Base-by-base conservation (phyloP, 352 stramenopile genomes). In the Phytopythium cucurbitacearum region DNA sequence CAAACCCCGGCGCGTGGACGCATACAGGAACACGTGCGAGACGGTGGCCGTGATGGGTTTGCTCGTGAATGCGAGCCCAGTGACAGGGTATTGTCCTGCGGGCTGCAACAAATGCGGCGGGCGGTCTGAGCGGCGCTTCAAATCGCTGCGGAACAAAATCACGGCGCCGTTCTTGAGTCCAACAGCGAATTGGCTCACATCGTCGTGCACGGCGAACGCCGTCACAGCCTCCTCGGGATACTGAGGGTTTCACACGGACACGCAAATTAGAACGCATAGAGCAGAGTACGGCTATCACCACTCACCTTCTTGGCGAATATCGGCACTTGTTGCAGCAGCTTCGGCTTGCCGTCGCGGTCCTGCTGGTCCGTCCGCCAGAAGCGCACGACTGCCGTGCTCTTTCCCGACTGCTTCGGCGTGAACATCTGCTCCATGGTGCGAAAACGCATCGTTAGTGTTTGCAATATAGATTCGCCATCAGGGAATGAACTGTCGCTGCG, bases 281-380 rank as follows among this genome's bases (percentile, higher is more conserved):
- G 21, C 21, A 28, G 21, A 28, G 48, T 45, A 54, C 37, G 28
- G 21, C 21, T 28, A 28, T 28, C 21, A 3, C 5, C 41, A 42
- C 59, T 10, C 41, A 71, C 63, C 51, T 91, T 91, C 54, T 94
- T 94, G 44, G 82, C 82, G 54, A 94, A 95, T 59, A 95, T 67
- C 7, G 76, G 83, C 48, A 93, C 85, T 56, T 93, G 80, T 53
- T 93, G 81, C 53, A 95, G 58, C n/a, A 93, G 58, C 60, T 94
- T 95, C 5, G 83, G 85, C 34, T 85, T 83, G 12, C 85, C 85
- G 54, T 95, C 85, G 69, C 85, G 64, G 50, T 95, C 85, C 51
- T 95, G 85, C 58, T 91, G 83, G 60, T 95, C 85, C 44, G 81
- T 95, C n/a, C 85, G 81, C 85, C 85, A 95, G 51, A 95, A 80